phyloP scores from a whole-genome alignment of 768 basidiomycete species.

The Macrolepiota dolichaula region DNA sequence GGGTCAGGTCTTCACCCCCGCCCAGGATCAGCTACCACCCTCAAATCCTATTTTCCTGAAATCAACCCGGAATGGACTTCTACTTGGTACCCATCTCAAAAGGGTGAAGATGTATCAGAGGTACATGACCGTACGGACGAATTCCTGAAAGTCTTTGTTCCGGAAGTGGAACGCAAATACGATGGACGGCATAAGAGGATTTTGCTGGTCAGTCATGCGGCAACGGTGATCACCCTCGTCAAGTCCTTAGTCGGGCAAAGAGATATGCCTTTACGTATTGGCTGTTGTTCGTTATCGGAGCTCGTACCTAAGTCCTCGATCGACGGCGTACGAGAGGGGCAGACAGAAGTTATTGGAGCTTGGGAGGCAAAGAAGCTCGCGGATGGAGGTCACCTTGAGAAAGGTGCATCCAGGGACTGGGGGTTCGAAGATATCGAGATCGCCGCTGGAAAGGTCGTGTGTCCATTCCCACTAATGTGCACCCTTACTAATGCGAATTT shows the following conservation, averaged over 20 bases:
- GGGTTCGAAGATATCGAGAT: constrained; percentile 74
- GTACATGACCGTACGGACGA: constrained; percentile 58
- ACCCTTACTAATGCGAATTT: not conserved
- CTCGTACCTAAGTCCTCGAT: constrained; percentile 33
- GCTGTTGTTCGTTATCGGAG: constrained; percentile 74
- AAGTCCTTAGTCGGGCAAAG: constrained; percentile 55
- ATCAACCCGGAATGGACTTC: constrained; percentile 66
- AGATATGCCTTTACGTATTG: constrained; percentile 53
- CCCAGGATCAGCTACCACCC: constrained; percentile 50
- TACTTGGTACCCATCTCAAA: constrained; percentile 67
- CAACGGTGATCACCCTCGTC: constrained; percentile 65
- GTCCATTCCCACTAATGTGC: not conserved
- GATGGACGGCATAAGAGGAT: constrained; percentile 43
- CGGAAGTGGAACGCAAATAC: constrained; percentile 44
- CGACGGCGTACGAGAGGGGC: not conserved
- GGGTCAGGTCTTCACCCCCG: constrained; percentile 76
- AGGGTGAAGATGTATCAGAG: constrained; percentile 63
- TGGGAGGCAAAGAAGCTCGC: constrained; percentile 50
- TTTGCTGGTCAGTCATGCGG: constrained; percentile 72
- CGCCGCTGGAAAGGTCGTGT: constrained; percentile 45
- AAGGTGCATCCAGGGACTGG: constrained; percentile 68
- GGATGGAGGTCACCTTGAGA: constrained; percentile 55
- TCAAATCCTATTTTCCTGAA: constrained; percentile 52
- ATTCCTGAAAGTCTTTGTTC: constrained; percentile 49
- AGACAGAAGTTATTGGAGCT: constrained; percentile 27